Base-by-base conservation (phyloP, 192 early-diverging fungal species). In the Dissophora ornata region DNA sequence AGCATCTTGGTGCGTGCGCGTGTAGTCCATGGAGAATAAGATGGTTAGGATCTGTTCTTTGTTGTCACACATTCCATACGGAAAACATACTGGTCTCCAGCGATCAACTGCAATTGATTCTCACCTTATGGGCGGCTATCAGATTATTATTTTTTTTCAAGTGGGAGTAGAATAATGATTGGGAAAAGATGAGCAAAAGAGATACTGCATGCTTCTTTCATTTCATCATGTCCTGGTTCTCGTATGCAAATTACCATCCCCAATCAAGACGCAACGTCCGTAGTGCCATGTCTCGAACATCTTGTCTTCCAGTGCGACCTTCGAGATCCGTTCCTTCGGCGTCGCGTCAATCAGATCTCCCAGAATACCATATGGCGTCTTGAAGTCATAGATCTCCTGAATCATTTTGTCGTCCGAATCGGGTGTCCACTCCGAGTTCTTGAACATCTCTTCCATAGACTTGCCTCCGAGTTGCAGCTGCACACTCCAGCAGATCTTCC, bases 231-330 rank as follows among this genome's bases (percentile, higher is more conserved):
- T n/a, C n/a, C n/a, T n/a, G n/a, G n/a, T n/a, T n/a, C n/a, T n/a
- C n/a, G n/a, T n/a, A n/a, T n/a, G n/a, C n/a, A 16, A 41, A 53
- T 9, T 65, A 55, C 62, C 62, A 55, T 58, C 57, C 8, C 57
- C 57, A 46, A 58, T 58, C 25, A 58, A 44, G 5, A 58, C 57
- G 2, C 36, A 41, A 1, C 57, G 40, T 10, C 41, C 41, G 15
- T 26, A 18, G 22, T 45, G 36, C 57, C 57, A 58, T 18, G 57
- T 58, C 26, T 58, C 41, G 28, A 58, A 58, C 18, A 58, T 15
- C 41, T 58, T 58, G 11, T 58, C 62, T 21, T 65, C 62, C 2
- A 55, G 41, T 6, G 26, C 33, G 5, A 65, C 51, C 28, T 32
- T 52, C 2, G 51, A 65, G 19, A 55, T 41, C 4, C 40, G 19